Evolutionary conservation across 1,284 basidiomycete species (phyloP).

Genomic region (Fomitiporia mediterranea): DNA sequence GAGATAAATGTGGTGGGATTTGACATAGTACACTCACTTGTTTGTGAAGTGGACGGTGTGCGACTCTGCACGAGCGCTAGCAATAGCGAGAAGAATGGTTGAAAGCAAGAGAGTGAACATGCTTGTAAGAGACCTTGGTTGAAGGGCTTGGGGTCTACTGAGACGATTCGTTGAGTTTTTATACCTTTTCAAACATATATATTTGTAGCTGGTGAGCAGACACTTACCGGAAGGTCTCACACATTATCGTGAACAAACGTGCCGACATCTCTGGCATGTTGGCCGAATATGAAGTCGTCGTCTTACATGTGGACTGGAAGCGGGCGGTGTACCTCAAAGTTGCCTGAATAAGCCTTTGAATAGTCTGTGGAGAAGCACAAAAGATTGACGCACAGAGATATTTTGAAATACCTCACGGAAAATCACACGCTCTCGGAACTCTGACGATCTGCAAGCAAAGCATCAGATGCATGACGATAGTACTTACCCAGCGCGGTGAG

Average conservation of each 20-base stretch:
- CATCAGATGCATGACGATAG: background rate
- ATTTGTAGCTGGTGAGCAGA: background rate
- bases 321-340: too few relatives aligned
- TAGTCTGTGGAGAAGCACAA: too few relatives aligned
- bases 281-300: background rate
- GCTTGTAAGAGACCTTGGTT: background rate
- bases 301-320: too few relatives aligned
- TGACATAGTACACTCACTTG: slow-evolving; percentile 7
- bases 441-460: background rate
- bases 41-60: slow-evolving; percentile 24
- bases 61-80: slow-evolving; percentile 15
- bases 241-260: background rate
- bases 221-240: background rate
- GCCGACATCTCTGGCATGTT: background rate
- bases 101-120: background rate
- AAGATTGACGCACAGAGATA: too few relatives aligned
- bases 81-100: slow-evolving; percentile 1
- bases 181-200: background rate
- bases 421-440: background rate
- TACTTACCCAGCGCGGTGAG: background rate
- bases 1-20: background rate
- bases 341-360: too few relatives aligned
- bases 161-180: background rate
- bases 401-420: background rate
- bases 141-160: background rate